Base-by-base conservation (phyloP, 768 basidiomycete species). In the Tulasnella sp. region DNA sequence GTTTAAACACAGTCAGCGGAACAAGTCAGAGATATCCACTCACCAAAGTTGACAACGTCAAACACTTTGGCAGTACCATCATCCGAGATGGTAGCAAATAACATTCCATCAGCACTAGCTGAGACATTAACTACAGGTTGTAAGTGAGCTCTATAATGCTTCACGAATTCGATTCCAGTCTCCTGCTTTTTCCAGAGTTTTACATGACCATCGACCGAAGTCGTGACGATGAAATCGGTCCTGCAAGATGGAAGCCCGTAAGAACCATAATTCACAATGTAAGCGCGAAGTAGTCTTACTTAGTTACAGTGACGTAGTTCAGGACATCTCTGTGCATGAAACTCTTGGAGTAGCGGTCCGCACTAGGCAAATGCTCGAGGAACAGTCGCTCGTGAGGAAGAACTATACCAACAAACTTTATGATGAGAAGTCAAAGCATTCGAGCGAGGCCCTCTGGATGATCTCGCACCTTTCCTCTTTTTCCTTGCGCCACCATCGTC, bases 111-210 rank as follows among this genome's bases (percentile, higher is more conserved):
- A 37, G 81, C 81, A 60, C 89, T 92, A 22, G 82, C 84, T 20
- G 83, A 84, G 3, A 96, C 81, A 6, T 76, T 78, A 3, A 79
- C 70, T 22, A 98, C 75, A 7, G 87, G 77, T 22, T 75, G 73
- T 19, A 92, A 71, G 59, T 95, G 92, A 1, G 95, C 90, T 40
- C 95, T 81, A 64, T 93, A 99, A 58, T 92, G 88, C 67, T 99
- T 99, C 53, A 98, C 93, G 59, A 96, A 98, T 67, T 98, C 95
- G 60, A 99, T 90, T 3, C 92, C 93, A 5, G 71, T 64, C 19
- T 91, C 85, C 68, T 95, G 91, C 66, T 99, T 99, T 72, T 95
- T 98, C 95, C 95, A 99, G n/a, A 99, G 67, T 64, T 99, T 99
- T 56, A 98, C 66, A 65, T 91, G 84, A 2, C 95, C 95, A 62